Evolutionary conservation across 257 asterid genomes (phyloP), one percentile per base, ranked within the genome.

Genomic region (Prunella vulgaris): DNA sequence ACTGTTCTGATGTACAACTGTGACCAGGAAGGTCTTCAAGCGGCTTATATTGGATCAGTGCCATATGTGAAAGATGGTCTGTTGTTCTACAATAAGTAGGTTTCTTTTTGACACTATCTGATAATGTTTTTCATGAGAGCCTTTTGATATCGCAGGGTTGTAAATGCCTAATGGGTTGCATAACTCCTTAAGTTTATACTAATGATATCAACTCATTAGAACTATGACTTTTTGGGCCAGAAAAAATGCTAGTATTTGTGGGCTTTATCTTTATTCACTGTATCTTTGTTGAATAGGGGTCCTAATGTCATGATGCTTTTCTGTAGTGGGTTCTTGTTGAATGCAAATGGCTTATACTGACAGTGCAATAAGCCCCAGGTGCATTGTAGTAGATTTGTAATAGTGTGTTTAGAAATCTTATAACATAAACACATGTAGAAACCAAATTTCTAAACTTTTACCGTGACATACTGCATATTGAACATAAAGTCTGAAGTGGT

Each of bases 61-160:
- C 87, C 90, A 9, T 94, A 83, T 75, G 88, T 70, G 79, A 94
- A 94, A 80, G 99, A 94, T 74, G 99, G 97, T 7, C 77, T 94
- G 44, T 76, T 91, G 78, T 94, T 94, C 76, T 86, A 79, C 77
- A 94, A 94, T 79, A 94, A 89, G 99, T 94, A 62, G 78, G 90
- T 10, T 57, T 66, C 46, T 56, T 18, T 27, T 57, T 18, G n/a
- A n/a, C 37, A 15, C 22, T 42, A 25, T 61, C 62, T 42, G 28
- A 63, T 25, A 25, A 25, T 25, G 28, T 1, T 28, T 62, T 66
- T 30, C 46, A 58, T 52, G 62, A 52, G 49, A 38, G 42, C 46
- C 27, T 18, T 18, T 35, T 28, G 2, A 51, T 62, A 61, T 70
- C 64, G 10, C 24, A 56, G 40, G 57, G 33, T 64, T 52, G 68